Evolutionary conservation across 768 basidiomycete genomes (phyloP).

Genomic region (Lentinula sp.): DNA sequence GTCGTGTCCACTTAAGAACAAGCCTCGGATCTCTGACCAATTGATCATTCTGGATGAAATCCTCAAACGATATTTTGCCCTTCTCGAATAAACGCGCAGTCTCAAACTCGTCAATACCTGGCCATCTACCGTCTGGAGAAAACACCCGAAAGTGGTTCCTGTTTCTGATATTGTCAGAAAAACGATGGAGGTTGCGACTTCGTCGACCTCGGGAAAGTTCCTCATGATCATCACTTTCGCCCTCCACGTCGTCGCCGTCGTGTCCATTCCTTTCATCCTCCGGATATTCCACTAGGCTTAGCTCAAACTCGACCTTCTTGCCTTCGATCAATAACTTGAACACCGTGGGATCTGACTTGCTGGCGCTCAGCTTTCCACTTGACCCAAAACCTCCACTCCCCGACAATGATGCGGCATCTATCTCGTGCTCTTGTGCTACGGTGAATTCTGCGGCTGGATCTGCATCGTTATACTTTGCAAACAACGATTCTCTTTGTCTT

Average conservation of each 20-base stretch:
- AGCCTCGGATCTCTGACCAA: conserved; percentile 59
- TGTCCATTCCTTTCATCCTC: conserved; percentile 14
- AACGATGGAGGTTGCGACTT: conserved; percentile 10
- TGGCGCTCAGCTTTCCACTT: conserved; percentile 53
- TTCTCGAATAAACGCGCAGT: conserved; percentile 49
- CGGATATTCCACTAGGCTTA: conserved; percentile 50
- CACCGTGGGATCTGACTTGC: conserved; percentile 51
- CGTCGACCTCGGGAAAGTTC: conserved; percentile 17
- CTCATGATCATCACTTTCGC: conserved; percentile 7
- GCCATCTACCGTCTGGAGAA: conserved; percentile 12
- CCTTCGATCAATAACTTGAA: conserved; percentile 65
- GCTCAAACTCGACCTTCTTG: conserved; percentile 58
- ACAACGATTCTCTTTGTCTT: conserved; percentile 15
- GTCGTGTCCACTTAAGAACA: conserved; percentile 68
- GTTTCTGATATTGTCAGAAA: conserved; percentile 11
- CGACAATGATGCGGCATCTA: background rate
- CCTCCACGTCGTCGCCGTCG: conserved; percentile 2
- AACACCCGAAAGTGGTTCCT: conserved; percentile 14
- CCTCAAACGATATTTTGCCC: conserved; percentile 58
- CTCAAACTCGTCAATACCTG: conserved; percentile 41
- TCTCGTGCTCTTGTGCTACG: conserved; percentile 7
- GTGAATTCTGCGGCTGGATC: conserved; percentile 7
- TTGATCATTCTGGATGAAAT: conserved; percentile 58
- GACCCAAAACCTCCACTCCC: conserved; percentile 30
- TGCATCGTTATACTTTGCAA: background rate